Evolutionary conservation across 345 rosid genomes (phyloP).

Genomic region (Dipteronia dyeriana): DNA sequence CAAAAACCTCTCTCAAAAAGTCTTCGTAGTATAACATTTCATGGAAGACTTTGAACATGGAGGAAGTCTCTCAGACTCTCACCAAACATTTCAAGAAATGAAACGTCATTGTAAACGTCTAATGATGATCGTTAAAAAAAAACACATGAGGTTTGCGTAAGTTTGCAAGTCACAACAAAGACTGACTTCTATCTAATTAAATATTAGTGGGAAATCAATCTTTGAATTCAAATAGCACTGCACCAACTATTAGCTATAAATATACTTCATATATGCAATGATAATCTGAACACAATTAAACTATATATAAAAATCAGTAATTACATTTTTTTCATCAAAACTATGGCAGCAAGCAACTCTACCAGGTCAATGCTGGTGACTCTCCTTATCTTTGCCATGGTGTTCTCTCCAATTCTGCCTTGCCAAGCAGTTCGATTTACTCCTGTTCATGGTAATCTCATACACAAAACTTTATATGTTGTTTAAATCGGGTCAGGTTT

Average conservation of each 20-base stretch:
- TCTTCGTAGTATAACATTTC: neutral
- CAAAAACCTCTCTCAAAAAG: no score
- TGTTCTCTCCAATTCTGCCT: slow-evolving; percentile 21
- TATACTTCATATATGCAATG: no score
- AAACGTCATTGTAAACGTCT: neutral
- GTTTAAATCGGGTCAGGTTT: neutral
- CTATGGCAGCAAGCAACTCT: slow-evolving; percentile 15
- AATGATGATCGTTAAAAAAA: no score
- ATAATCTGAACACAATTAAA: neutral
- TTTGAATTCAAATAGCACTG: neutral
- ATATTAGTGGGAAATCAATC: neutral
- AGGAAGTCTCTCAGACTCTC: neutral
- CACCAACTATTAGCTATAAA: neutral
- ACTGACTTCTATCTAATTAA: neutral
- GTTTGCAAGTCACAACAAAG: neutral
- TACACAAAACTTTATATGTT: neutral
- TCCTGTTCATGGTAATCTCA: slow-evolving; percentile 24
- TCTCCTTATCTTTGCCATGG: slow-evolving; percentile 24
- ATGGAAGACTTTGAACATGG: neutral
- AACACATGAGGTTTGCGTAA: neutral
- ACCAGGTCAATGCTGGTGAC: slow-evolving; percentile 16
- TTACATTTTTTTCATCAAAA: neutral
- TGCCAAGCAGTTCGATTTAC: slow-evolving; percentile 18
- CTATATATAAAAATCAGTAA: no score
- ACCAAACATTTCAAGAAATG: neutral